Evolutionary conservation across 805 yeast genomes (phyloP).

Genomic region (Wickerhamiella allomyrinae): DNA sequence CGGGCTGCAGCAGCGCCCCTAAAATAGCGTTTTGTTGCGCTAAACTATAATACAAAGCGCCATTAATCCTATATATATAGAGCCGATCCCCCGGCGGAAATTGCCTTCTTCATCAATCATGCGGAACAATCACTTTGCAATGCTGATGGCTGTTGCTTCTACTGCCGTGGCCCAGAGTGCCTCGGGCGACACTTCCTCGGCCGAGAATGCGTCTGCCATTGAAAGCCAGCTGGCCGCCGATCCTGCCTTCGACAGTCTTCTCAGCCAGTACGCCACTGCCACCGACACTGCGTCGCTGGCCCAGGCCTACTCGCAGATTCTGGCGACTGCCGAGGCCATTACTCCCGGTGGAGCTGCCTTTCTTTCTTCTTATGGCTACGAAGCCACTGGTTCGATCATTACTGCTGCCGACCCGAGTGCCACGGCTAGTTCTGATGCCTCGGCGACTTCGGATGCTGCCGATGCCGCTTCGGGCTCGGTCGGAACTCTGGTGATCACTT

Average conservation of each 20-base stretch:
- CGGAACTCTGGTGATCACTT: too few species aligned
- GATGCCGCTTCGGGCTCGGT: not conserved
- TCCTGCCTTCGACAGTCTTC: not conserved
- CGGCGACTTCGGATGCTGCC: not conserved
- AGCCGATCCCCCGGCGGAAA: too few species aligned
- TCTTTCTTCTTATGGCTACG: not conserved
- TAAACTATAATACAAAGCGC: too few species aligned
- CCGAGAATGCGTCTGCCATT: too few species aligned
- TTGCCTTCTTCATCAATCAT: too few species aligned
- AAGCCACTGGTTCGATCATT: not conserved
- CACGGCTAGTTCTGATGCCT: not conserved
- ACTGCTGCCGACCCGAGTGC: not conserved
- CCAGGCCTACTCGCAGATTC: slow-evolving; percentile 1
- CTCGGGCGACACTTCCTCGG: too few species aligned
- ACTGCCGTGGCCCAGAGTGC: not conserved
- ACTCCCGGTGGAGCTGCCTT: slow-evolving; percentile 7
- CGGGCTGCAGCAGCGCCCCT: too few species aligned
- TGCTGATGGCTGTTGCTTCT: not conserved
- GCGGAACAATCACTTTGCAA: not conserved
- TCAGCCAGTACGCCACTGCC: not conserved
- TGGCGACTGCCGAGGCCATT: slow-evolving; percentile 5
- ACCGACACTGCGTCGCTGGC: not conserved
- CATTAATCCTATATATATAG: too few species aligned
- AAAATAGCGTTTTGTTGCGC: too few species aligned
- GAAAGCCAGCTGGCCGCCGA: not conserved